A percentile compares a stretch with the other conserved stretches of the same genome.
Conservation (phyloP, 2,329 filamentous ascomycete genomes). For the Fusarium nematophilum region DNA sequence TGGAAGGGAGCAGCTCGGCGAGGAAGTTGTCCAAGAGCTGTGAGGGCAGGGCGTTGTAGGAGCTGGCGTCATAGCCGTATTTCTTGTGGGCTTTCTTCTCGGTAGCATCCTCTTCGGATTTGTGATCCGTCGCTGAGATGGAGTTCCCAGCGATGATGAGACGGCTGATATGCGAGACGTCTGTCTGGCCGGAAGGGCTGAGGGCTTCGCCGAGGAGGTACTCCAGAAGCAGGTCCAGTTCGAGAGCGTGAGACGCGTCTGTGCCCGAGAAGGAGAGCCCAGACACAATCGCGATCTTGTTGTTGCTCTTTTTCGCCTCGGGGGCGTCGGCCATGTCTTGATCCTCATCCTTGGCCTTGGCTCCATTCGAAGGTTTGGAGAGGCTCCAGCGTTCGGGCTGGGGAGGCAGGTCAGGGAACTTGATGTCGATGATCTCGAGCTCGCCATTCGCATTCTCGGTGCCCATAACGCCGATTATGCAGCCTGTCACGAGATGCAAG, state of each 20-base stretch:
- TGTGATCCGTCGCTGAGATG: constrained; percentile 72
- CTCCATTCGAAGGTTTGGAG: constrained; percentile 59
- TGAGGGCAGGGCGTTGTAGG: constrained; percentile 89
- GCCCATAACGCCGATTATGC: constrained; percentile 92
- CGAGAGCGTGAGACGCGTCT: constrained; percentile 76
- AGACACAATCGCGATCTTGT: constrained; percentile 86
- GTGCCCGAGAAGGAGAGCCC: constrained; percentile 85
- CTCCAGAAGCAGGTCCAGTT: constrained; percentile 83
- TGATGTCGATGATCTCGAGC: constrained; percentile 91
- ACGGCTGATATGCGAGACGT: constrained; percentile 77
- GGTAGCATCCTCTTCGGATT: constrained; percentile 50
- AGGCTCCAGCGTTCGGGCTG: constrained; percentile 85
- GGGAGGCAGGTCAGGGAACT: constrained; percentile 85
- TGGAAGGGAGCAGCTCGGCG: constrained; percentile 80
- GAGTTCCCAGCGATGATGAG: constrained; percentile 95
- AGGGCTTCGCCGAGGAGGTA: constrained; percentile 87
- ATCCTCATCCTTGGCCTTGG: constrained; percentile 55
- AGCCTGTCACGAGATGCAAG: constrained; percentile 87
- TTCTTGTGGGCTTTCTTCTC: constrained; percentile 74
- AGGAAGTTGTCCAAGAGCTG: constrained; percentile 87
- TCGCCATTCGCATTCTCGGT: constrained; percentile 93
- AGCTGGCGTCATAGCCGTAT: constrained; percentile 91
- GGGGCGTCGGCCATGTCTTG: constrained; percentile 67
- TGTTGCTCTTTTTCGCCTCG: constrained; percentile 54
- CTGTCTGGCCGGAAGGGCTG: constrained; percentile 67